Evolutionary conservation across 768 basidiomycete genomes (phyloP), one percentile per base, ranked within the genome.

Genomic region (Grammothele lineata): DNA sequence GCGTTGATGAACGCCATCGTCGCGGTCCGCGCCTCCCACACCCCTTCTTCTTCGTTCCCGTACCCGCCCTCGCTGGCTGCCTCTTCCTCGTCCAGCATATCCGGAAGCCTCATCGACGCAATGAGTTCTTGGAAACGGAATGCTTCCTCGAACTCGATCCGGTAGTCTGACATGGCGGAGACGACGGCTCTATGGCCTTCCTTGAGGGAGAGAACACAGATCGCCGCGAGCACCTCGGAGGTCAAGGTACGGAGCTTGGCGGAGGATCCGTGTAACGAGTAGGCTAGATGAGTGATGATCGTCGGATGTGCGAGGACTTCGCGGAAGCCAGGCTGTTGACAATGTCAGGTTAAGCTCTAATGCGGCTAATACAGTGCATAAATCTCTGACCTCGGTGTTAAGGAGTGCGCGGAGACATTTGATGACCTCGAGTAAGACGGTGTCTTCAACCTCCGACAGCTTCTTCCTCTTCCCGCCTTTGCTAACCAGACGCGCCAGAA

Each of bases 101-200:
- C 80, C 1, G 76, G 72, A 8, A 83, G 61, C 12, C 74, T 75
- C 37, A 95, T 69, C 7, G 78, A 78, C 0, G 70, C 68, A 8
- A 96, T 73, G 18, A 95, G 69, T 21, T 75, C 79, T 56, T 92
- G 81, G 57, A 96, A 94, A 4, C 93, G 83, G 57, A 88, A 89
- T 3, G 72, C 60, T 52, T 94, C 91, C 22, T 81, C 79, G 54
- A 73, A 81, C 26, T 75, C 75, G 40, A 90, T 63, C 12, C 83
- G 76, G 50, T 85, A 90, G 58, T 95, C 92, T 0, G 91, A 87
- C 50, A 94, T 63, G 0, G 89, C 89, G 0, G 82, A 72, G 11
- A 93, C 70, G 7, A 94, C 85, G 2, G 80, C 74, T 50, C 75
- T 81, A 58, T 88, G 83, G 0, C 91, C 92, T 27, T 87, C 81